Evolutionary conservation across 2,329 filamentous ascomycete species (phyloP), one percentile per base, ranked within the genome.

Genomic region (Tolypocladium ovalisporum): DNA sequence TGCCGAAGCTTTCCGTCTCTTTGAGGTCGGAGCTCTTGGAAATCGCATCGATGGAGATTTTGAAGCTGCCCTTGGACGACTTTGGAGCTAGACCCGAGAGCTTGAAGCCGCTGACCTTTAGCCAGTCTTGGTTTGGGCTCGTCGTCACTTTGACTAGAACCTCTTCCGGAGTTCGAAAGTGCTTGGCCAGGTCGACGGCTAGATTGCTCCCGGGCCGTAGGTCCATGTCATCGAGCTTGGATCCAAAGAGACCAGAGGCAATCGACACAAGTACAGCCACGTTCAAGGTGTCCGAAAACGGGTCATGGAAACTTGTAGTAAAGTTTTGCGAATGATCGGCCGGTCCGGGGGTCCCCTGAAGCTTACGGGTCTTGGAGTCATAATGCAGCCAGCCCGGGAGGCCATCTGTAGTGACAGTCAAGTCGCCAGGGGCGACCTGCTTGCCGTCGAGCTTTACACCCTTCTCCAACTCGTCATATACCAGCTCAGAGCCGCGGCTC

Each of bases 371-470:
- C 10, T 73, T 64, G 2, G 78, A 72, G 64, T 94, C 78, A 56
- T 94, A 81, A 0, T 74, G 73, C 32, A 95, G 69, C 91, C 91
- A 96, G 3, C 73, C 66, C 0, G 90, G 89, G 15, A 84, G 68
- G 32, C 79, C 71, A 1, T 79, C 60, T 0, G 72, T 76, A 1
- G 77, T 75, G 7, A 84, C 76, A 1, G 76, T 75, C 36, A 92
- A 64, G 35, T 85, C 78, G 0, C 73, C 72, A 4, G 75, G 68
- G 4, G 70, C 69, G 2, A 85, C 72, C 1, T 74, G 67, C 42
- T 76, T 69, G 7, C 79, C 79, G 67, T 90, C 86, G 13, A 90
- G 67, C 49, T 75, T 77, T 49, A 91, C 73, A 8, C 72, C 73
- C 1, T 74, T 67, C 10, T 69, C 66, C 17, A 90, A 74, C 2